Evolutionary conservation across 2,329 filamentous ascomycete species (phyloP), one percentile per base, ranked within the genome.

Genomic region (Cladobotryum mycophilum): DNA sequence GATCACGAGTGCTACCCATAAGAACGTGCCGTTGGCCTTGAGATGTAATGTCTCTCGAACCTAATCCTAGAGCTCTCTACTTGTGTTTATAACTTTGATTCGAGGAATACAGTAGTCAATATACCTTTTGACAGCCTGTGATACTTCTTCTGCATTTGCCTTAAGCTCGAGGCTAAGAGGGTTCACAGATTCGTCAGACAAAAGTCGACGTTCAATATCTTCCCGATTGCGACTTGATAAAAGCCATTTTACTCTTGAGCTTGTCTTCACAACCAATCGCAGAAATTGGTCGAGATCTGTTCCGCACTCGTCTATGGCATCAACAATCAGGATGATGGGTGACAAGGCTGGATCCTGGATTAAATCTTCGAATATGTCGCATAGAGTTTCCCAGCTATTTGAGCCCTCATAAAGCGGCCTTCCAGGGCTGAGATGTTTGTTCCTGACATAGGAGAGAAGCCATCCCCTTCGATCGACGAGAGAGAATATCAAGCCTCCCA

Each of bases 261-360:
- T 2, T 65, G 62, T 13, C 41, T 62, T 44, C 11, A 58, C 37
- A 30, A 75, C 64, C 11, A 73, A 55, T 0, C 65, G 42, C 11
- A 76, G 58, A 3, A 76, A 67, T 41, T 61, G 40, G 36, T 44
- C 53, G 72, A 76, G 22, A 5, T 43, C 33, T 1, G 25, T 14
- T 8, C 36, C 38, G 9, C 44, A 48, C 55, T 78, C 73, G 47
- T 79, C 73, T 0, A 78, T 68, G 3, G 71, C 72, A 58, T 78
- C 72, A 42, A 79, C 56, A 6, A 63, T 25, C 22, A 25, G 7
- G 22, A 25, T 7, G 0, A 60, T 62, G 0, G 11, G 54, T 1
- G 58, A 15, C 3, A 69, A 7, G 7, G 22, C 22, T 4, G 54
- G 48, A 45, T 74, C 67, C 11, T 64, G 52, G 11, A 78, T 71